Evolutionary conservation across 2,329 filamentous ascomycete species (phyloP).

Genomic region (Nannizziopsis arthrosporioides): DNA sequence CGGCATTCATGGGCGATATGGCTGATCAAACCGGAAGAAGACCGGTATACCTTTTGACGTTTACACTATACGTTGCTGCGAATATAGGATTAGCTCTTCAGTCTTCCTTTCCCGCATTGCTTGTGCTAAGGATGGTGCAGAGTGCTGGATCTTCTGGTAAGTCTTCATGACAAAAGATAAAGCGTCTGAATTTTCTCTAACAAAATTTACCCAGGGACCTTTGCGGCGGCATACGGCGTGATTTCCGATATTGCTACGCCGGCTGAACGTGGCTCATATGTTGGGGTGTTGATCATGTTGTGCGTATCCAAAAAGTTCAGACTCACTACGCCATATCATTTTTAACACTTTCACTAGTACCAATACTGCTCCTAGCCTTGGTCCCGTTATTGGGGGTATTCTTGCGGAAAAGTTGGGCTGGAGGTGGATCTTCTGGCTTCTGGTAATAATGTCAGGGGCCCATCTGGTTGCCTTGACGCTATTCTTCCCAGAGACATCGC

Average conservation of each 20-base stretch:
- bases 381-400: slow-evolving; percentile 30
- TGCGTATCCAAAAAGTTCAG: not conserved
- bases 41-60: slow-evolving; percentile 17
- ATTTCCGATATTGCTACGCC: not conserved
- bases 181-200: not conserved
- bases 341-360: not conserved
- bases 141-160: slow-evolving; percentile 10
- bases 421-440: slow-evolving; percentile 38
- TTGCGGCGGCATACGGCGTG: slow-evolving; percentile 1
- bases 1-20: slow-evolving; percentile 18
- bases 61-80: slow-evolving; percentile 17
- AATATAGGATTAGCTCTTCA: slow-evolving; percentile 20
- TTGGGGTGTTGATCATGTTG: not conserved
- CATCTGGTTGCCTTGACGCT: not conserved
- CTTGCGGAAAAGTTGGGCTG: slow-evolving; percentile 32
- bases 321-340: not conserved
- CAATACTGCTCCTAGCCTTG: slow-evolving; percentile 15
- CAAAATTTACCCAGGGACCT: not conserved
- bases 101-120: slow-evolving; percentile 16
- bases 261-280: not conserved
- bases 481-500: slow-evolving; percentile 1
- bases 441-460: not conserved
- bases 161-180: not conserved
- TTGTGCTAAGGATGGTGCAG: slow-evolving; percentile 18
- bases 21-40: slow-evolving; percentile 20